Conservation (phyloP, 495 filamentous ascomycete species). For the Hyphodiscus hymeniophilus region DNA sequence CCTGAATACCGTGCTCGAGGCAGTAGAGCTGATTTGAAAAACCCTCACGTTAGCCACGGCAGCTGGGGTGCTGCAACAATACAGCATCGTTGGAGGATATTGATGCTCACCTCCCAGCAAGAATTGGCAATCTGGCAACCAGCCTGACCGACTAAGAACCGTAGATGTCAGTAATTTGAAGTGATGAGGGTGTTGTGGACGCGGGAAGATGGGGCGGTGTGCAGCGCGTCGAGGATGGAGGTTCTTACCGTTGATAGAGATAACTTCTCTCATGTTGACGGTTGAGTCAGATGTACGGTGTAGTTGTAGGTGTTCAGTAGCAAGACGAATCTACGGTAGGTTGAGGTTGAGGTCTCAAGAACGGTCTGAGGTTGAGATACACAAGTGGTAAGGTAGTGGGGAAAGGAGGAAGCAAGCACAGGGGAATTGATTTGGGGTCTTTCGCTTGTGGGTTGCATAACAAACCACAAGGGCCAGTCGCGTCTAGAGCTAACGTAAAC, state of each 20-base stretch:
- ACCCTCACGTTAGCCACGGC: constrained; percentile 20
- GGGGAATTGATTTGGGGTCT: constrained; percentile 22
- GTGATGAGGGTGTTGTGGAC: constrained; percentile 13
- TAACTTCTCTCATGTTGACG: constrained; percentile 94
- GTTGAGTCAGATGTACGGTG: constrained; percentile 15
- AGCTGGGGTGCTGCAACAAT: constrained; percentile 4
- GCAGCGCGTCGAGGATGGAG: constrained; percentile 13
- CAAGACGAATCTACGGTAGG: constrained; percentile 14
- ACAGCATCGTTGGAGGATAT: constrained; percentile 1
- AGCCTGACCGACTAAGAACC: constrained; percentile 84
- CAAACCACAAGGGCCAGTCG: too few species aligned
- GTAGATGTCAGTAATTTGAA: constrained; percentile 22
- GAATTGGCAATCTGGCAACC: constrained; percentile 99
- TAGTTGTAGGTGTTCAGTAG: constrained; percentile 14
- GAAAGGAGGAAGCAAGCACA: constrained; percentile 22
- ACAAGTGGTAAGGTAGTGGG: constrained; percentile 12
- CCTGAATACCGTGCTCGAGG: constrained; percentile 99
- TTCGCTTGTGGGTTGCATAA: constrained; percentile 24
- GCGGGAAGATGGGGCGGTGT: constrained; percentile 20
- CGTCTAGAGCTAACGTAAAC: too few species aligned
- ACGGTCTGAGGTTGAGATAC: constrained; percentile 15
- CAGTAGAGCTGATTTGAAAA: constrained; percentile 76
- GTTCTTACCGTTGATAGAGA: constrained; percentile 93
- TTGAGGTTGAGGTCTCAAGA: constrained; percentile 21
- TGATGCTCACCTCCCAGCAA: constrained; percentile 92